Conservation (phyloP, 345 rosid genomes). For the Brassica cretica region DNA sequence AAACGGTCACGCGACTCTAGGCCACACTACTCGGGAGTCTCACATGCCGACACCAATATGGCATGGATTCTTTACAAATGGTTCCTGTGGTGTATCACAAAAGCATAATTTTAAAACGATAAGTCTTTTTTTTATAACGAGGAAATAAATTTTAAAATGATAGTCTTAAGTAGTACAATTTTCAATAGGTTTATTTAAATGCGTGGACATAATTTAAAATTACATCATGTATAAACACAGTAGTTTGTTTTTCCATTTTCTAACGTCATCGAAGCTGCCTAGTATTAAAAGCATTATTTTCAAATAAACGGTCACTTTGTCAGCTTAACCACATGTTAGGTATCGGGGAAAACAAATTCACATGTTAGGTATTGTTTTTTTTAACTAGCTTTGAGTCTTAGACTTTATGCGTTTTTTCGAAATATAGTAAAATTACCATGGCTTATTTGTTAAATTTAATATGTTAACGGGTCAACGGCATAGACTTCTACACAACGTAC, state of each 20-base stretch:
- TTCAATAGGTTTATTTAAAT: conserved; percentile 1
- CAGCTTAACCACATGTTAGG: conserved; percentile 43
- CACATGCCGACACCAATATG: conserved; percentile 37
- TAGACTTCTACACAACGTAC: conserved; percentile 3
- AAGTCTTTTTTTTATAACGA: no score
- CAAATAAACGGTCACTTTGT: conserved; percentile 39
- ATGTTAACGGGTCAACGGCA: conserved; percentile 23
- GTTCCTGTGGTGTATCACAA: conserved; percentile 18
- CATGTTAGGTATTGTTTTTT: conserved; percentile 18
- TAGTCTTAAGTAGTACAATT: not conserved
- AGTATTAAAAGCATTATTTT: conserved; percentile 23
- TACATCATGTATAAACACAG: conserved; percentile 2
- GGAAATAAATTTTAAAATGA: no score
- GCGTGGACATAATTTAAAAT: conserved; percentile 10
- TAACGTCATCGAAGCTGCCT: conserved; percentile 30
- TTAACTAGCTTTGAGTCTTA: not conserved
- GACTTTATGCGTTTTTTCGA: not conserved
- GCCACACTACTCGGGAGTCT: conserved; percentile 40
- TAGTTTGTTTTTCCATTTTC: conserved; percentile 12
- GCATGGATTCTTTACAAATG: conserved; percentile 26
- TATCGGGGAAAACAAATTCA: not conserved
- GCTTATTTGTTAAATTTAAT: not conserved
- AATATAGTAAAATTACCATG: not conserved
- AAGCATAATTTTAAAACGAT: not conserved
- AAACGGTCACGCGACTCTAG: conserved; percentile 41